Conservation (phyloP, 2,329 filamentous ascomycete species). For the Venturia aucupariae region DNA sequence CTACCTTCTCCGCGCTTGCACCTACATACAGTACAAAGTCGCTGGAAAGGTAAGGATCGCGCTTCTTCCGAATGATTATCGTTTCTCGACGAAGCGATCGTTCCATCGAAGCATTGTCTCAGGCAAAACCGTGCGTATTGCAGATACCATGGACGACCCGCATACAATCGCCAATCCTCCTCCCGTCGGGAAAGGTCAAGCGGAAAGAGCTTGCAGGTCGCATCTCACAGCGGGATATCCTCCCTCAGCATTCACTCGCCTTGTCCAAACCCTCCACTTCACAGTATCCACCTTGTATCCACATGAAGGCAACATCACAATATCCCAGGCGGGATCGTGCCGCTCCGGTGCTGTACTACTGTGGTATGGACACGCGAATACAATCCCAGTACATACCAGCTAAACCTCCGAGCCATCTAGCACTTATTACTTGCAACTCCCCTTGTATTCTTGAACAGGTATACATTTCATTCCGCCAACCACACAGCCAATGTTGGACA, state of each 20-base stretch:
- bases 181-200: neutral
- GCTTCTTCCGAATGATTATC: neutral
- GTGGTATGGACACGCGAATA: too few species aligned
- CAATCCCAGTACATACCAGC: neutral
- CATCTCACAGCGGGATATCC: neutral
- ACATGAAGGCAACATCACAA: neutral
- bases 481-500: neutral
- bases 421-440: neutral
- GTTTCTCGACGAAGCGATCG: neutral
- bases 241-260: neutral
- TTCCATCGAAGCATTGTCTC: neutral
- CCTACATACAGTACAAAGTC: neutral
- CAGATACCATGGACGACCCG: neutral
- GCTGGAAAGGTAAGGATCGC: neutral
- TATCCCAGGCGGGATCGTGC: neutral
- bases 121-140: neutral
- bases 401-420: neutral
- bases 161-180: neutral
- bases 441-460: neutral
- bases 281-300: neutral
- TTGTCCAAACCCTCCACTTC: neutral
- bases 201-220: neutral
- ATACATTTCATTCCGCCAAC: neutral
- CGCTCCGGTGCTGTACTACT: neutral
- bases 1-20: neutral